These are phyloP conservation scores for Glycine soja DNA, from an alignment of 306 rosid species.

Conservation along the genomic window DNA sequence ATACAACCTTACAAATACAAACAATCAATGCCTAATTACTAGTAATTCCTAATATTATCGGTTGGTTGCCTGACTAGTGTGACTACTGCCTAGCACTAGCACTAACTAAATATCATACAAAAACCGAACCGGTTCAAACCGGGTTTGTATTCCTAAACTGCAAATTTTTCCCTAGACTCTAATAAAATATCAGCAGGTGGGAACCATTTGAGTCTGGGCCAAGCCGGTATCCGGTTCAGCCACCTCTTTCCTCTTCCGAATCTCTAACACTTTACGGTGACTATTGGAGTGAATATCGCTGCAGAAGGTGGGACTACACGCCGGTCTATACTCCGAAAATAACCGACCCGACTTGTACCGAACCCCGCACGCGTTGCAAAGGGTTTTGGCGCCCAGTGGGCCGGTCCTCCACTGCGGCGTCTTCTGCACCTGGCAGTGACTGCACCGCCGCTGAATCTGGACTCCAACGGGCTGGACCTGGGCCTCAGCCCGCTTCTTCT, in stretches of 20 bases:
- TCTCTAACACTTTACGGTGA: conserved; percentile 90
- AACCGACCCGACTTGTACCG: conserved; percentile 94
- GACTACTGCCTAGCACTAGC: background rate
- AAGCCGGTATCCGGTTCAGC: conserved; percentile 54
- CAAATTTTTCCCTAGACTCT: background rate
- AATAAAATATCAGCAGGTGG: conserved; percentile 56
- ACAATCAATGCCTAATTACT: conserved; percentile 43
- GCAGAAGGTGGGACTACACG: conserved; percentile 87
- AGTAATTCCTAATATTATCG: conserved; percentile 43
- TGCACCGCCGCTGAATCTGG: conserved; percentile 77
- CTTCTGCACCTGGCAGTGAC: conserved; percentile 87
- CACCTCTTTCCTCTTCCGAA: conserved; percentile 70
- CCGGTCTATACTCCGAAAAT: conserved; percentile 94
- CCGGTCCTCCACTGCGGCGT: conserved; percentile 99
- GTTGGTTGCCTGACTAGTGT: background rate
- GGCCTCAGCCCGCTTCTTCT: conserved; percentile 62
- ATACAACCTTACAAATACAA: conserved; percentile 36
- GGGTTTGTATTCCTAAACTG: conserved; percentile 44
- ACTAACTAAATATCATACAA: conserved; percentile 39
- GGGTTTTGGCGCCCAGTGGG: conserved; percentile 83
- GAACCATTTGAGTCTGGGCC: conserved; percentile 51
- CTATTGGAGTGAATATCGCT: conserved; percentile 80
- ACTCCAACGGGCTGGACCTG: conserved; percentile 40
- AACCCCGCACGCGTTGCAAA: conserved; percentile 96
- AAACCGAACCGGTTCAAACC: conserved; percentile 49